Base-by-base conservation (phyloP, 768 basidiomycete species). In the Amanita inopinata region DNA sequence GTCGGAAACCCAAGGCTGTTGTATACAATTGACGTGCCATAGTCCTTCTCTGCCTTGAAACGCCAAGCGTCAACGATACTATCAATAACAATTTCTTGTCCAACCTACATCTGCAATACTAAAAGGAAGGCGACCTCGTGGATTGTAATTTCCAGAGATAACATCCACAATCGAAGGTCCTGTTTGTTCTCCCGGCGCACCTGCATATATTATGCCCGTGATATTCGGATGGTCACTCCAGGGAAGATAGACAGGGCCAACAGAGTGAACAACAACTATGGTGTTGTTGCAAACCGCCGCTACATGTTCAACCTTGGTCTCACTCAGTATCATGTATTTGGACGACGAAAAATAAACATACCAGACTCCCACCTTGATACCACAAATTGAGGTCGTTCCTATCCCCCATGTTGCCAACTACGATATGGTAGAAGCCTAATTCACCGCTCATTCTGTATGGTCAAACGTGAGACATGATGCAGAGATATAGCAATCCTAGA, bases 161-260 rank as follows among this genome's bases (percentile, higher is more conserved):
- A 94, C 71, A 51, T 91, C 87, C 10, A 81, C 72, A 12, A 93
- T 69, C 2, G 76, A 70, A 47, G 81, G 83, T 0, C 88, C 87
- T 0, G 81, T 78, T 61, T 93, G 85, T 54, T 84, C 80, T 14
- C 89, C 89, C 9, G 64, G 59, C 8, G 61, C 62, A 12, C 78
- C 77, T 7, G 73, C 73, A 43, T 67, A 73, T 9, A 78, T 52
- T n/a, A 80, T 74, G 2, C 66, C 78, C 4, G 78, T 78, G 50
- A 80, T 71, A 47, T 91, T 91, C 2, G 84, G 77, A 47, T 91
- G 71, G 9, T 71, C 68, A 19, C 78, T 78, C 86, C 87, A 91
- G 5, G 68, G 54, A 59, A 90, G 73, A n/a, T 74, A 54, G 2
- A 85, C 71, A 0, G 83, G 80, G 3, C 89, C 89, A 23, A 88